Base-by-base conservation (phyloP, 2,329 filamentous ascomycete species). In the Myriosclerotinia duriaeana region DNA sequence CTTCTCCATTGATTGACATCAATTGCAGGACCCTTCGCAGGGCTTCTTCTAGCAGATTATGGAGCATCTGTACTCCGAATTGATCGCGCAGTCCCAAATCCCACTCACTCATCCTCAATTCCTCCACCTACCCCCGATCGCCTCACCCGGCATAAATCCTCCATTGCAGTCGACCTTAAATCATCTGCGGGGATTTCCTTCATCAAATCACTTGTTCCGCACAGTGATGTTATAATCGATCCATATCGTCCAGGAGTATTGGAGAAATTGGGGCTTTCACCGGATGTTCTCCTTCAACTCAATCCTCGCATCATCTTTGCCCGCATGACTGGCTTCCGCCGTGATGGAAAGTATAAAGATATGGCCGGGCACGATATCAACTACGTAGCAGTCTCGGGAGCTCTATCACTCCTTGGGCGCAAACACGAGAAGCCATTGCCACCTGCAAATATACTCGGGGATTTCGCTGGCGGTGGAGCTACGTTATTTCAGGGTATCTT, bases 331-430 rank as follows among this genome's bases (percentile, higher is more conserved):
- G 94, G 94, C 0, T 98, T 97, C 78, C 84, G 94, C 15, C 84
- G 93, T 50, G 92, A 96, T 78, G 94, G 93, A 0, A 89, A 87
- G 73, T 98, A 97, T 79, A 86, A 85, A 58, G 80, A 84, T 74
- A 97, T 97, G 93, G 93, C 93, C 0, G 93, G 93, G 54, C 93
- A 97, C 76, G 93, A 97, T 77, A 97, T 97, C 77, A 97, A 98
- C 76, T 98, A 98, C 78, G 89, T 98, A 53, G 92, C 93, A 59
- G 91, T 97, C 0, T 90, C 89, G 0, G 94, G 94, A 0, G 89
- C 90, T 0, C 79, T 98, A 38, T 84, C 84, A 0, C 82, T 97
- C 78, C 84, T 98, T 3, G 94, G 94, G 0, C 82, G 90, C 0
- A 80, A 81, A 38, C 84, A 82, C 20, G 85, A 89, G 74, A 87